Evolutionary conservation across 495 filamentous ascomycete genomes (phyloP).

Genomic region (Astrothelium macrocarpum): DNA sequence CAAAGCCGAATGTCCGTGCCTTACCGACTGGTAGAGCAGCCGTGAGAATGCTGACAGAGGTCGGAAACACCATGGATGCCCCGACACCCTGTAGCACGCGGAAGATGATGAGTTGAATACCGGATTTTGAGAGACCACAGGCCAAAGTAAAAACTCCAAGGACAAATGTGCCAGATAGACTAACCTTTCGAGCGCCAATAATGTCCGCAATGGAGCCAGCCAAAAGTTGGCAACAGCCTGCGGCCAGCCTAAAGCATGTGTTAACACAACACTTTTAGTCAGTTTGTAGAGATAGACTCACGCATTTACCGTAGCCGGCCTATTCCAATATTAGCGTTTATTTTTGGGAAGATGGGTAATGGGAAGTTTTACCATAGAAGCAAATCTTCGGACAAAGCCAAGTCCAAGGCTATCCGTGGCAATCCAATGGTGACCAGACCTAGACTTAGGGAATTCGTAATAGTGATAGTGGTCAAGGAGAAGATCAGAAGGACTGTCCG

Average conservation of each 20-base stretch:
- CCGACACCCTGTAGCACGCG: conserved; percentile 42
- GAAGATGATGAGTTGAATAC: conserved; percentile 43
- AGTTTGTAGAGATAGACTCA: background rate
- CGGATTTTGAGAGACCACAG: conserved; percentile 37
- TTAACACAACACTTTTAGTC: conserved; percentile 25
- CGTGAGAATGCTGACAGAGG: conserved; percentile 42
- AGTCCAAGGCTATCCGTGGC: conserved; percentile 28
- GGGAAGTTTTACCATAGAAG: conserved; percentile 26
- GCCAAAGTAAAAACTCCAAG: conserved; percentile 38
- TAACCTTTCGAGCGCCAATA: conserved; percentile 37
- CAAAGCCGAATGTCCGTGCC: conserved; percentile 44
- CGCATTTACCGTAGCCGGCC: background rate
- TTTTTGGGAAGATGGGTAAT: background rate
- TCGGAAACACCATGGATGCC: conserved; percentile 42
- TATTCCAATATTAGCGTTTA: background rate
- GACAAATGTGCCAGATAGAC: conserved; percentile 39
- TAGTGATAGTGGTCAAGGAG: background rate
- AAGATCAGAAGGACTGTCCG: background rate
- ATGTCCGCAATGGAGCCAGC: conserved; percentile 45
- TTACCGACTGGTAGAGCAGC: conserved; percentile 36
- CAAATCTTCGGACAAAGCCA: conserved; percentile 22
- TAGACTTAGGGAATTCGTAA: background rate
- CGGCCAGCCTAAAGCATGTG: conserved; percentile 31
- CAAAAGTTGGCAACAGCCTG: conserved; percentile 40
- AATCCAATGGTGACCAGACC: conserved; percentile 7